Evolutionary conservation across 495 filamentous ascomycete species (phyloP), one percentile per base, ranked within the genome.

Genomic region (Neurospora sp.): DNA sequence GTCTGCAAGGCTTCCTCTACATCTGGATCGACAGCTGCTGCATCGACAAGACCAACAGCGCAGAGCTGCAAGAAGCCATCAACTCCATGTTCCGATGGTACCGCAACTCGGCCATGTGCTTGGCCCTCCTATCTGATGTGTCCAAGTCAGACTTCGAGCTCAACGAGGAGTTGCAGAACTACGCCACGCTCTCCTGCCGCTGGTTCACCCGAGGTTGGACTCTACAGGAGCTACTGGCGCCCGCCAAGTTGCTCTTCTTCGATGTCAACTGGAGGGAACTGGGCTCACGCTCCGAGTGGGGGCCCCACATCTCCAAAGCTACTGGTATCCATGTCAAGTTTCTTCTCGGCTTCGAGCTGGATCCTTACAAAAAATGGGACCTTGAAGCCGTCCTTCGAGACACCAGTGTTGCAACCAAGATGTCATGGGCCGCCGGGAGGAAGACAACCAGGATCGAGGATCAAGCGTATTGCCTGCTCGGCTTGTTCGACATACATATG

Each of bases 191-290:
- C 0, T n/a, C 9, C 1, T 74, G 78, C 65, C 74, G 73, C 4
- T 85, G 84, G 82, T 84, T 85, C 45, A 77, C 71, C 1, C 73
- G 84, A 45, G 83, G 83, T 0, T 86, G 82, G 82, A 84, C 83
- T 4, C 59, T 85, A 31, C 82, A 85, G 48, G 83, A 85, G 72
- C 78, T 85, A 0, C 71, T 86, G 10, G 81, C 83, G 0, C 80
- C 81, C 0, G 18, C 8, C 4, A 18, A 73, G 0, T 20, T 85
- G 3, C 18, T 69, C 0, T 85, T 86, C 71, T 83, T 76, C 71
- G 73, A 79, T 10, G 6, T 9, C 1, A 42, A 72, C 10, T 84
- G 81, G 83, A n/a, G 12, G 0, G 65, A 59, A 0, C 10, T 31
- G 12, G 48, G 48, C 10, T 31, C 20, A 1, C 48, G 48, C 1